These are phyloP conservation scores for Poteriospumella lacustris DNA, from an alignment of 108 stramenopile species.

Conservation along the genomic window DNA sequence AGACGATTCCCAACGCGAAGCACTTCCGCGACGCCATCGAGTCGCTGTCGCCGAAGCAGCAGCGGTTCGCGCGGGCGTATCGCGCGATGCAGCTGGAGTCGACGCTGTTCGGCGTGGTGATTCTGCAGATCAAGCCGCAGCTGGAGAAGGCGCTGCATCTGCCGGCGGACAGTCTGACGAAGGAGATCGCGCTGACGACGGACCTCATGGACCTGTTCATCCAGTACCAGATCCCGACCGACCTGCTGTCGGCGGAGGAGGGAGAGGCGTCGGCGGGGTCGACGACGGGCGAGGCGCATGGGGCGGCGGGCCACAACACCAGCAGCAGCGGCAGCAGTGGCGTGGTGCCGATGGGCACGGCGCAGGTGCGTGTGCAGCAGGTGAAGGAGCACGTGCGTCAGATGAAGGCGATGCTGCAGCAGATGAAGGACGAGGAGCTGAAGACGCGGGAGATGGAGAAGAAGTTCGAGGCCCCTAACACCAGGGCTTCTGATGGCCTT, in stretches of 20 bases:
- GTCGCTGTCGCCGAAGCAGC: slow-evolving; percentile 75
- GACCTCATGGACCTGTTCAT: slow-evolving; percentile 72
- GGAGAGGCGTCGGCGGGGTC: no score
- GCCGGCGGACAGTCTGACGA: slow-evolving; percentile 61
- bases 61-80: slow-evolving; percentile 65
- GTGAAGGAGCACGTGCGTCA: no score
- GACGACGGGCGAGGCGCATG: no score
- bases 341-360: no score
- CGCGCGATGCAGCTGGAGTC: slow-evolving; percentile 72
- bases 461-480: no score
- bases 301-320: no score
- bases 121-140: slow-evolving; percentile 78
- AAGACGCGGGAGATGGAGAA: no score
- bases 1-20: slow-evolving; percentile 70
- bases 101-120: slow-evolving; percentile 68
- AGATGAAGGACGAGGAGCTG: no score
- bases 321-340: no score
- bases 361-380: no score
- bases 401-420: no score
- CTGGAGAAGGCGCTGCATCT: slow-evolving; percentile 65
- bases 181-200: slow-evolving; percentile 72
- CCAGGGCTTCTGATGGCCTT: no score
- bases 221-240: slow-evolving; percentile 75
- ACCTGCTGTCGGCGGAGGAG: slow-evolving; percentile 70
- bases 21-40: slow-evolving; percentile 76